These are phyloP conservation scores for Pseudogymnoascus sp. DNA, from an alignment of 2,329 filamentous ascomycete species.

Conservation along the genomic window DNA sequence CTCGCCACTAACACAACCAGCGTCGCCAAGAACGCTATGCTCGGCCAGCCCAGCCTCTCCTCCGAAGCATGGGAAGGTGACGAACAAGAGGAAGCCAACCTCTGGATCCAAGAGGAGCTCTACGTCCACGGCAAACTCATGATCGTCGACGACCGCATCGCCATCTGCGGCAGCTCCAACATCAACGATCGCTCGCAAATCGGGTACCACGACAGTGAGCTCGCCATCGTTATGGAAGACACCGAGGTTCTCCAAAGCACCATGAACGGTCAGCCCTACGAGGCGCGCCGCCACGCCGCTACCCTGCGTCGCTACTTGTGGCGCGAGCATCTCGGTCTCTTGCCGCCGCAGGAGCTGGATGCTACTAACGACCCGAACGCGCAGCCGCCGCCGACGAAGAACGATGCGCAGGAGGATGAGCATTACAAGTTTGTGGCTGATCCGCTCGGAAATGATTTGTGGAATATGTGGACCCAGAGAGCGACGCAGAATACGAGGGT, in stretches of 20 bases:
- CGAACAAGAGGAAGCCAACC: constrained; percentile 67
- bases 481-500: constrained; percentile 66
- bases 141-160: constrained; percentile 79
- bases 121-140: constrained; percentile 91
- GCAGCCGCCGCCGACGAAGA: constrained; percentile 62
- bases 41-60: constrained; percentile 51
- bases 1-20: constrained; percentile 32
- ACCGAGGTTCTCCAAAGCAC: constrained; percentile 58
- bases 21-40: constrained; percentile 77
- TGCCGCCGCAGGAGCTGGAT: constrained; percentile 65
- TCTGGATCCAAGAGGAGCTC: constrained; percentile 92
- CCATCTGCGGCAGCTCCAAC: constrained; percentile 81
- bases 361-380: constrained; percentile 63
- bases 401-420: constrained; percentile 57
- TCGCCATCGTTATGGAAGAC: constrained; percentile 86
- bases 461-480: constrained; percentile 59
- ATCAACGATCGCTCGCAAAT: constrained; percentile 86
- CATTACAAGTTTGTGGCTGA: constrained; percentile 61
- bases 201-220: constrained; percentile 82
- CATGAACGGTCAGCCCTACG: constrained; percentile 73
- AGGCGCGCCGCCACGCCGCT: constrained; percentile 73
- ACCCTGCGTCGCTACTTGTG: constrained; percentile 76
- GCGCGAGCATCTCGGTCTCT: constrained; percentile 81
- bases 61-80: constrained; percentile 71
- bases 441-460: constrained; percentile 59